Percentiles rank a stretch among this genome's conserved stretches.
Conservation (phyloP, 2,329 filamentous ascomycete genomes). For the Aspergillus sp. region DNA sequence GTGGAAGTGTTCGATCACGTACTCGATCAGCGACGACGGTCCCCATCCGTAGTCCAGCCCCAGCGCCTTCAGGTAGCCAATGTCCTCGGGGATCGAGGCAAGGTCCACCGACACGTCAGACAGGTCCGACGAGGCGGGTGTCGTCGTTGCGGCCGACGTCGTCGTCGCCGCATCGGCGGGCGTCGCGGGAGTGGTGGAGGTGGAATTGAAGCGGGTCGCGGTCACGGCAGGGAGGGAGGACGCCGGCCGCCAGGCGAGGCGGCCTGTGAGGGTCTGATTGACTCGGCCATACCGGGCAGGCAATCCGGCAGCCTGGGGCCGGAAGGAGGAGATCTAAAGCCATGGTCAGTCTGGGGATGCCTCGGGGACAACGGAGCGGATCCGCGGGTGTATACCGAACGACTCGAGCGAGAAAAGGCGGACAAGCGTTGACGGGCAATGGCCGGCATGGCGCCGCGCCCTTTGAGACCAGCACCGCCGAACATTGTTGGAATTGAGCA, state of each 20-base stretch:
- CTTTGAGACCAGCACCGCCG: slow-evolving; percentile 54
- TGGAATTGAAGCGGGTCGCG: slow-evolving; percentile 40
- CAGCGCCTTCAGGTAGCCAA: slow-evolving; percentile 79
- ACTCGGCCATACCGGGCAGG: slow-evolving; percentile 19
- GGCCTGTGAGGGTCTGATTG: slow-evolving; percentile 20
- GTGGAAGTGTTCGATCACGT: slow-evolving; percentile 77
- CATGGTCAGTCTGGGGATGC: slow-evolving; percentile 17
- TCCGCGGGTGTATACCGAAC: slow-evolving; percentile 32
- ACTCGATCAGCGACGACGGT: slow-evolving; percentile 71
- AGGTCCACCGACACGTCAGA: slow-evolving; percentile 26
- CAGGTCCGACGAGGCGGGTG: slow-evolving; percentile 23
- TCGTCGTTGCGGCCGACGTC: slow-evolving; percentile 7
- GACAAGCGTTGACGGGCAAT: slow-evolving; percentile 29
- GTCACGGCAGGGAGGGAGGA: slow-evolving; percentile 22
- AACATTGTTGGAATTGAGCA: slow-evolving; percentile 47
- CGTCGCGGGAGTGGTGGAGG: slow-evolving; percentile 23
- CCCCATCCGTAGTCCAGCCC: slow-evolving; percentile 89
- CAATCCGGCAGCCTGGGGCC: slow-evolving; percentile 23
- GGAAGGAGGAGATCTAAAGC: slow-evolving; percentile 36
- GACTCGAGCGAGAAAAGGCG: slow-evolving; percentile 27
- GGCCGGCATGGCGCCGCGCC: slow-evolving; percentile 46
- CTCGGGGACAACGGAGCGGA: slow-evolving; percentile 1
- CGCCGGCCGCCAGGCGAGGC: slow-evolving; percentile 22
- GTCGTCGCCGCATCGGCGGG: slow-evolving; percentile 13
- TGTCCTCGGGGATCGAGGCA: slow-evolving; percentile 66